Percentiles rank a stretch among this genome's conserved stretches.
Evolutionary conservation across 352 stramenopile species (phyloP).

Genomic region (Globisporangium irregulare): DNA sequence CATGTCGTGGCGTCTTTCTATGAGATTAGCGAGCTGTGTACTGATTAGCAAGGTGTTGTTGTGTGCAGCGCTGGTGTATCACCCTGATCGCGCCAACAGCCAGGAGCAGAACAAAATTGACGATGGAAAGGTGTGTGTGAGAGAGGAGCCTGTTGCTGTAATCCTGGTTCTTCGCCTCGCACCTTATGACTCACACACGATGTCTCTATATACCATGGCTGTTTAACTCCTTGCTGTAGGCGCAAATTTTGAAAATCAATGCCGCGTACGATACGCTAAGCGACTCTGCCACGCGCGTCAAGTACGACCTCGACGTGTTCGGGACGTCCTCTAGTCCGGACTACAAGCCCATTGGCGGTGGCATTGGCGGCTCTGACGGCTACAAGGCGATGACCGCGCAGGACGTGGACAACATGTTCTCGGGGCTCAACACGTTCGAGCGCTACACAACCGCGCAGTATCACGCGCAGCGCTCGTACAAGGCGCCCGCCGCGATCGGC

Average conservation of each 20-base stretch:
- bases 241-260: constrained; percentile 67
- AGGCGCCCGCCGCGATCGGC: constrained; percentile 54
- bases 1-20: too few relatives aligned
- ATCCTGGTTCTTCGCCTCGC: neutral
- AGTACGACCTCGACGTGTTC: constrained; percentile 76
- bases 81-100: constrained; percentile 61
- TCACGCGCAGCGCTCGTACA: constrained; percentile 47
- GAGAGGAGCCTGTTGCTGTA: neutral
- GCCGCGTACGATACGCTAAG: constrained; percentile 71
- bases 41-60: constrained; percentile 1
- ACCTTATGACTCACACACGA: neutral
- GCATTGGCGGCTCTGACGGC: constrained; percentile 15
- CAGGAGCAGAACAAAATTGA: constrained; percentile 19
- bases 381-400: constrained; percentile 72
- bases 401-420: constrained; percentile 77
- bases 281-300: constrained; percentile 38
- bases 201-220: neutral
- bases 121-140: constrained; percentile 27
- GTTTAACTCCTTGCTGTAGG: neutral
- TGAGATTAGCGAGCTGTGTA: constrained; percentile 3
- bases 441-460: constrained; percentile 80
- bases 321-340: constrained; percentile 45
- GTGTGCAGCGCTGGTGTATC: constrained; percentile 55
- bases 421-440: constrained; percentile 63
- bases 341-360: constrained; percentile 9